A percentile compares a stretch with the other conserved stretches of the same genome.
Conservation (phyloP, 805 yeast genomes). For the Sugiyamaella floridensis region DNA sequence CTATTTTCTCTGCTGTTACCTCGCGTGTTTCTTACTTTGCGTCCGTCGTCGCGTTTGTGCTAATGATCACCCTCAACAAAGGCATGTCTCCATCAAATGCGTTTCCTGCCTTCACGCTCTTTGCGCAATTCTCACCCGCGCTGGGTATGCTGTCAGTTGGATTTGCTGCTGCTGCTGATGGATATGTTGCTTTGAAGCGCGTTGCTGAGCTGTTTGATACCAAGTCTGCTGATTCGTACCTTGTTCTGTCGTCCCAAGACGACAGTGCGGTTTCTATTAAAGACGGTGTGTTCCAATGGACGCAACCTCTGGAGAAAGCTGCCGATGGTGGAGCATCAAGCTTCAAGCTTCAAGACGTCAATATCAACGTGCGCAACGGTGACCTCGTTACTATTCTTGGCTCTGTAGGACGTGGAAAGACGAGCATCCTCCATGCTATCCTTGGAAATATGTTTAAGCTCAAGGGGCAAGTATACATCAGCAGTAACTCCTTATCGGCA, state of each 20-base stretch:
- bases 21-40: conserved; percentile 61
- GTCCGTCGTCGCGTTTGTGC: conserved; percentile 53
- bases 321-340: conserved; percentile 20
- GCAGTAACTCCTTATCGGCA: conserved; percentile 48
- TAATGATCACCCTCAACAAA: conserved; percentile 39
- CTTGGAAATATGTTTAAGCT: conserved; percentile 56
- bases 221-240: conserved; percentile 32
- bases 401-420: conserved; percentile 64
- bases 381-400: conserved; percentile 67
- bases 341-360: conserved; percentile 31
- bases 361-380: conserved; percentile 45
- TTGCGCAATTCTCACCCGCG: conserved; percentile 59
- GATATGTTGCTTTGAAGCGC: conserved; percentile 85
- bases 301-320: conserved; percentile 27
- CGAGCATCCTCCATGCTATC: conserved; percentile 56
- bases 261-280: conserved; percentile 42
- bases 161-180: conserved; percentile 75
- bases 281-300: conserved; percentile 61
- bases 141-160: conserved; percentile 59
- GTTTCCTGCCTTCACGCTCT: conserved; percentile 64
- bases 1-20: conserved; percentile 56
- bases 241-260: conserved; percentile 22
- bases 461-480: conserved; percentile 40
- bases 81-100: conserved; percentile 49
- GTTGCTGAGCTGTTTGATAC: conserved; percentile 62